These are phyloP conservation scores for Viola odorata DNA, from an alignment of 345 rosid genomes.

Conservation along the genomic window DNA sequence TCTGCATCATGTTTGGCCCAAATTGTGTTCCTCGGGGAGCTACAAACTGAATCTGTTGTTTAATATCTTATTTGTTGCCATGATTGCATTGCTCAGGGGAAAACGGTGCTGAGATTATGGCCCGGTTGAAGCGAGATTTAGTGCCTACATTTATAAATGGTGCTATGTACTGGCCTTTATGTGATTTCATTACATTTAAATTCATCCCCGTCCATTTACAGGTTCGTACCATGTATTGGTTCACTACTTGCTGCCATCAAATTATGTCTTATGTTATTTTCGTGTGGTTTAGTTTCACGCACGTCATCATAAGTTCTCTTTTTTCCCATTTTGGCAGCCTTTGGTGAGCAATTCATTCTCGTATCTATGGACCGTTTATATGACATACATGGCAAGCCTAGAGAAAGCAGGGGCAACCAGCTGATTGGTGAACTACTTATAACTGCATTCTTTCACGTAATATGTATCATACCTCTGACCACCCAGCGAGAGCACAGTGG, in stretches of 20 bases:
- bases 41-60: neutral
- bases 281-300: too few species aligned
- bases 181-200: conserved; percentile 82
- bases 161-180: conserved; percentile 80
- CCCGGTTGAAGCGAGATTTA: conserved; percentile 70
- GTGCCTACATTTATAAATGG: conserved; percentile 64
- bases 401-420: conserved; percentile 39
- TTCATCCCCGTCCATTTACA: conserved; percentile 82
- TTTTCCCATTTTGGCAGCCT: conserved; percentile 46
- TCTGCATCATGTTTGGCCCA: too few species aligned
- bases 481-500: neutral
- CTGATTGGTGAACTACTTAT: conserved; percentile 3
- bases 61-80: conserved; percentile 6
- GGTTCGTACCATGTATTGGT: conserved; percentile 31
- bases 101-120: conserved; percentile 44
- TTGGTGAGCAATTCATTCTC: conserved; percentile 90
- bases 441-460: neutral
- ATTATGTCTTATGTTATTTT: neutral
- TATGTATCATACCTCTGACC: neutral
- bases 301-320: too few species aligned
- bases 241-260: neutral
- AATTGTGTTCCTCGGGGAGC: neutral
- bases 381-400: conserved; percentile 80
- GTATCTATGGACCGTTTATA: conserved; percentile 80
- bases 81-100: conserved; percentile 51